A percentile compares a stretch with the other conserved stretches of the same genome.
Evolutionary conservation across 257 asterid species (phyloP).

Genomic region (Solanum sejunctum): DNA sequence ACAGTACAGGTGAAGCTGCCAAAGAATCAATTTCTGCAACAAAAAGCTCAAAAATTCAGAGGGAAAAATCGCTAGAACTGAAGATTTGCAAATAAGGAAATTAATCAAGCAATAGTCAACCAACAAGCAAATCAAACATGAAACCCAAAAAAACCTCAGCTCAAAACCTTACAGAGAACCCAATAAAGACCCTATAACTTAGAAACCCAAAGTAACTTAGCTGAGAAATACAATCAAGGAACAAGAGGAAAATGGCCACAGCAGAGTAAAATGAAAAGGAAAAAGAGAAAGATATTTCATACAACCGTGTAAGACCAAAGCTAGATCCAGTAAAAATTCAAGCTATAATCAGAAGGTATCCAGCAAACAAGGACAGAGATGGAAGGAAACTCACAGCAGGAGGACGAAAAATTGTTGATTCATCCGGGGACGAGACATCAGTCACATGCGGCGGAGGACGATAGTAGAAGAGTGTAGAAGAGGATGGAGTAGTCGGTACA

Average conservation of each 20-base stretch:
- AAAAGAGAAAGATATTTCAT: background rate
- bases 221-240: background rate
- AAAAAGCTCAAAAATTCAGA: background rate
- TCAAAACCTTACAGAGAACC: background rate
- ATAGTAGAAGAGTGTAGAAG: no score
- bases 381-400: no score
- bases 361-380: no score
- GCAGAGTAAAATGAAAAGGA: background rate
- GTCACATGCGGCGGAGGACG: no score
- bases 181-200: background rate
- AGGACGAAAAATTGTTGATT: no score
- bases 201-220: background rate
- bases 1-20: background rate
- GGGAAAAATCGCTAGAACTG: background rate
- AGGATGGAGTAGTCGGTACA: no score
- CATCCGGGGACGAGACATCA: no score
- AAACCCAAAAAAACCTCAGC: background rate
- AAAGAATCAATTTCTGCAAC: background rate
- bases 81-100: background rate
- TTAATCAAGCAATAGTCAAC: background rate
- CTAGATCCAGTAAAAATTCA: background rate
- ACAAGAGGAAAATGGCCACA: background rate
- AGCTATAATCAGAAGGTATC: background rate
- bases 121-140: background rate
- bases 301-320: background rate